Conservation (phyloP, 2,329 filamentous ascomycete species). For the Pseudocercospora eumusae region DNA sequence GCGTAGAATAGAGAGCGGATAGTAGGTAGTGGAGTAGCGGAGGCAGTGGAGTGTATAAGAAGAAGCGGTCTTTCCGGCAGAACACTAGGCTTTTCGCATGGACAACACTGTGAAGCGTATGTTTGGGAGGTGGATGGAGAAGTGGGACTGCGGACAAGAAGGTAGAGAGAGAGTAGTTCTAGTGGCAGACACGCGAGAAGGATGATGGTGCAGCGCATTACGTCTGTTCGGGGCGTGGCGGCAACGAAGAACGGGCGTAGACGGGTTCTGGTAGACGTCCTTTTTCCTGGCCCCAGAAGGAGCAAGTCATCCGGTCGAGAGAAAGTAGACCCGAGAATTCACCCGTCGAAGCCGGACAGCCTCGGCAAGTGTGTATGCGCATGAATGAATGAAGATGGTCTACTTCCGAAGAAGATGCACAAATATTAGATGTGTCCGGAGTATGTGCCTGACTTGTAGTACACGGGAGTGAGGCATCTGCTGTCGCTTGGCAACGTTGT, state of each 20-base stretch:
- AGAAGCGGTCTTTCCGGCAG: background rate
- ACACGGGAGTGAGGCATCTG: background rate
- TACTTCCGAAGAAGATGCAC: background rate
- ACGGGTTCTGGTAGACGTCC: constrained; percentile 3
- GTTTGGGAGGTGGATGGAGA: background rate
- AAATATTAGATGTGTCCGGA: background rate
- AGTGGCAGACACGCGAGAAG: constrained; percentile 4
- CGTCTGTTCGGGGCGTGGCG: background rate
- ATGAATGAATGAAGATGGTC: background rate
- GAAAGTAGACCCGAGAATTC: background rate
- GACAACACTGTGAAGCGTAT: background rate
- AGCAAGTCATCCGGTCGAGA: background rate
- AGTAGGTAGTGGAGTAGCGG: constrained; percentile 11
- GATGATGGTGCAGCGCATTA: background rate
- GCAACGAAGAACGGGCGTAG: constrained; percentile 4
- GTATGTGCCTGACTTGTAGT: background rate
- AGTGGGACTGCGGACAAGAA: background rate
- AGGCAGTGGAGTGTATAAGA: constrained; percentile 4
- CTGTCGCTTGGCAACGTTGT: background rate
- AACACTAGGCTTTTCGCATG: background rate
- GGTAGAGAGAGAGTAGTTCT: too few species aligned
- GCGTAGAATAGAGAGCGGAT: background rate
- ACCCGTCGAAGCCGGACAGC: background rate
- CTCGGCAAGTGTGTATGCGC: too few species aligned
- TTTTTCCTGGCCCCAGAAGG: background rate